Percentiles rank a stretch among this genome's conserved stretches.
Conservation (phyloP, 1,284 basidiomycete genomes). For the Sporisorium iseilematis-ciliati region DNA sequence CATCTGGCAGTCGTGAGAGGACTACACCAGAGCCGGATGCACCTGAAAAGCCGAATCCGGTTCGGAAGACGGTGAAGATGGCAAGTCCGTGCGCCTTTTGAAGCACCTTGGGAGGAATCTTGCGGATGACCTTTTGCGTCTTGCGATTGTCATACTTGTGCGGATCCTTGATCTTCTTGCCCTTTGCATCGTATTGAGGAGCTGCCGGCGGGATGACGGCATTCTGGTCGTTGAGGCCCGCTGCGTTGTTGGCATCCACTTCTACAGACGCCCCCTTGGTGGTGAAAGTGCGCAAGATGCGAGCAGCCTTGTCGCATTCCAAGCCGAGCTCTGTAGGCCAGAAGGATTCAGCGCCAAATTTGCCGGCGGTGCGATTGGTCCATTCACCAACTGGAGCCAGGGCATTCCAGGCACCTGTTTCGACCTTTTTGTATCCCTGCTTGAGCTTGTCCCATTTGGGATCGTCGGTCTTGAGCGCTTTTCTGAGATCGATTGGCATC, state of each 20-base stretch:
- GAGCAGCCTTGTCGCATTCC: slow-evolving; percentile 65
- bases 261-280: slow-evolving; percentile 54
- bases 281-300: slow-evolving; percentile 65
- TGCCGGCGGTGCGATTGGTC: slow-evolving; percentile 53
- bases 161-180: slow-evolving; percentile 47
- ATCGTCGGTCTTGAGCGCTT: slow-evolving; percentile 45
- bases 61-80: slow-evolving; percentile 68
- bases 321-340: slow-evolving; percentile 60
- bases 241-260: slow-evolving; percentile 40
- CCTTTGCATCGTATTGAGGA: slow-evolving; percentile 35
- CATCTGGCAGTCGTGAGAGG: slow-evolving; percentile 63
- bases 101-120: slow-evolving; percentile 65
- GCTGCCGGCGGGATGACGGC: slow-evolving; percentile 33
- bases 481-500: slow-evolving; percentile 52
- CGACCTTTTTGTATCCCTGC: slow-evolving; percentile 58
- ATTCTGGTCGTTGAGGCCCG: slow-evolving; percentile 30
- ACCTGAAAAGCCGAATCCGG: slow-evolving; percentile 59
- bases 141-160: slow-evolving; percentile 63
- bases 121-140: slow-evolving; percentile 67
- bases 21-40: slow-evolving; percentile 67
- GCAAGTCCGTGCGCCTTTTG: slow-evolving; percentile 59
- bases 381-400: slow-evolving; percentile 54
- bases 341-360: slow-evolving; percentile 64
- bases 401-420: slow-evolving; percentile 58
- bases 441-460: slow-evolving; percentile 55